phyloP scores from a whole-genome alignment of 2,329 filamentous ascomycete genomes.

The Magnaporthiopsis poae region DNA sequence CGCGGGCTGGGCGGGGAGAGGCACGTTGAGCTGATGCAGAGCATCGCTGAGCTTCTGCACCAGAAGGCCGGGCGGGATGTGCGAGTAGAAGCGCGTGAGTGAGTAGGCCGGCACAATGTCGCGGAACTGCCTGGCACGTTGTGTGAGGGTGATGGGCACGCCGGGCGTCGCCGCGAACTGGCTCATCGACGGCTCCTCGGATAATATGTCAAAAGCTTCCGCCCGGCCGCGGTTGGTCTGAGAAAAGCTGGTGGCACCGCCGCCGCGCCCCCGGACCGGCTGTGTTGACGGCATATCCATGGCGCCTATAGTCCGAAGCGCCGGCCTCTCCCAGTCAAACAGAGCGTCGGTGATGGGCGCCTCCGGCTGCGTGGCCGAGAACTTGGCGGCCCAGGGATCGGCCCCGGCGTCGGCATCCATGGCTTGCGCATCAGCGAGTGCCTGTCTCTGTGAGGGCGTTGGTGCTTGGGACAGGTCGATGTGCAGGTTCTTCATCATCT shows the following conservation, averaged over 20 bases:
- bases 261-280: constrained; percentile 28
- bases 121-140: constrained; percentile 75
- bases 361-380: constrained; percentile 81
- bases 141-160: constrained; percentile 75
- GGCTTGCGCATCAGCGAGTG: constrained; percentile 30
- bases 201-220: constrained; percentile 48
- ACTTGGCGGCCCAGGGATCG: constrained; percentile 31
- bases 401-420: constrained; percentile 60
- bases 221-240: constrained; percentile 17
- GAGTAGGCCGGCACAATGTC: constrained; percentile 85
- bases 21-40: constrained; percentile 75
- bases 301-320: constrained; percentile 41
- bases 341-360: constrained; percentile 61
- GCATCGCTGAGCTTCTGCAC: constrained; percentile 72
- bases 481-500: constrained; percentile 82
- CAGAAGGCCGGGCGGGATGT: constrained; percentile 63
- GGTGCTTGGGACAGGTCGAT: constrained; percentile 75
- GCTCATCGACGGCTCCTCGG: constrained; percentile 74
- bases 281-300: constrained; percentile 39
- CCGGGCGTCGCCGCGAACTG: constrained; percentile 76
- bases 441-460: constrained; percentile 32
- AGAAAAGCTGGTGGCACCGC: constrained; percentile 22
- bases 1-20: constrained; percentile 43
- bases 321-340: constrained; percentile 81
- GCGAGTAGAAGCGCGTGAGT: constrained; percentile 85